Conservation (phyloP, 2,329 filamentous ascomycete genomes). For the Lachnellula suecica region DNA sequence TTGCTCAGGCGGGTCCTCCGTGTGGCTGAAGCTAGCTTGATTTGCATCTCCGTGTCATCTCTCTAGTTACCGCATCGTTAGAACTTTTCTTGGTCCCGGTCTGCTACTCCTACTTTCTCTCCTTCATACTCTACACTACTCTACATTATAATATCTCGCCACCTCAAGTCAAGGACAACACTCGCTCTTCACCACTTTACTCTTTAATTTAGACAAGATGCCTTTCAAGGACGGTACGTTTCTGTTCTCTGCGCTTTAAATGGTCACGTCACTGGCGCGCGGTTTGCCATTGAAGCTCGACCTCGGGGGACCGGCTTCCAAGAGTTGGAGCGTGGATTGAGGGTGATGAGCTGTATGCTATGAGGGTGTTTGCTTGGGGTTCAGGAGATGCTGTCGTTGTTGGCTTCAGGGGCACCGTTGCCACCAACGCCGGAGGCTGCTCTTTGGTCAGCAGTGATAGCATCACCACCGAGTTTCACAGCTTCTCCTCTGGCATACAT, state of each 20-base stretch:
- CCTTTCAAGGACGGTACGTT: constrained; percentile 39
- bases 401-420: background rate
- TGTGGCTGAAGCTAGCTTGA: constrained; percentile 17
- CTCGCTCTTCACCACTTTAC: background rate
- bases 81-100: background rate
- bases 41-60: constrained; percentile 8
- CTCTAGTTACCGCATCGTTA: background rate
- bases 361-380: background rate
- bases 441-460: constrained; percentile 3
- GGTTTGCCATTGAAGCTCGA: constrained; percentile 10
- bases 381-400: background rate
- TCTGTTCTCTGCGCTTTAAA: constrained; percentile 3
- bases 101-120: constrained; percentile 9
- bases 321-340: background rate
- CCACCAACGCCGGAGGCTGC: background rate
- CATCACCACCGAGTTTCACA: constrained; percentile 2
- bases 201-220: constrained; percentile 35
- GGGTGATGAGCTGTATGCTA: background rate
- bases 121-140: constrained; percentile 5
- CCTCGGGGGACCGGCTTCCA: background rate
- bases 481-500: constrained; percentile 1
- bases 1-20: background rate
- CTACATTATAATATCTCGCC: constrained; percentile 14
- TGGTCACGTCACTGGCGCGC: constrained; percentile 21
- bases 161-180: constrained; percentile 16